Base-by-base conservation (phyloP, 257 asterid species). In the Jasminum sambac region DNA sequence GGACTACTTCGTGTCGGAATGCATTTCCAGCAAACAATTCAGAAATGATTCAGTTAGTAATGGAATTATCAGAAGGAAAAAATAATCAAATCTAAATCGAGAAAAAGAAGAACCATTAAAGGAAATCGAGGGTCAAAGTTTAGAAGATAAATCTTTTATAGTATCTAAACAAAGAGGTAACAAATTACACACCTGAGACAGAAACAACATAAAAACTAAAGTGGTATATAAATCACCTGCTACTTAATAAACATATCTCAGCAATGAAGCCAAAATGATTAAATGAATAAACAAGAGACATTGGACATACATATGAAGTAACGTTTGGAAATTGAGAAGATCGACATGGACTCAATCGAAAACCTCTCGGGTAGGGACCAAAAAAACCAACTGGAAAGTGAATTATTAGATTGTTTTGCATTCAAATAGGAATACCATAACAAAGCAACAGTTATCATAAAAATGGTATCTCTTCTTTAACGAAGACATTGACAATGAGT, bases 1-100 rank as follows among this genome's bases (percentile, higher is more conserved):
- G 19, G 74, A 80, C 60, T 61, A 58, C 19, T 59, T n/a, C n/a
- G 67, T 17, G 43, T n/a, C 55, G 25, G 60, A 76, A 71, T 40
- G 64, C 72, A 39, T 63, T 50, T 50, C 42, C 8, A 38, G 17
- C 17, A 66, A 30, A 72, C 44, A 44, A 26, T 64, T 64, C 25
- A 58, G 46, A 16, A 75, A 71, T 5, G 70, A 71, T 39, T 37
- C 58, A 8, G 0, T n/a, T n/a, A 62, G 62, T 39, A 76, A 11
- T 41, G 44, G 30, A 67, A 3, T 25, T n/a, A 25, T 24, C 10
- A 65, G 59, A 25, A 30, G 42, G 40, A 23, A 26, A 38, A 21
- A 66, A 48, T 1, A 30, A 30, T 30, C 36, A 30, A 30, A 30
- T 30, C 36, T 63, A 30, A 37, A 37, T 9, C 26, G 41, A 39